phyloP scores from a whole-genome alignment of 164 flowering plant species.

The Chimonanthus praecox region DNA sequence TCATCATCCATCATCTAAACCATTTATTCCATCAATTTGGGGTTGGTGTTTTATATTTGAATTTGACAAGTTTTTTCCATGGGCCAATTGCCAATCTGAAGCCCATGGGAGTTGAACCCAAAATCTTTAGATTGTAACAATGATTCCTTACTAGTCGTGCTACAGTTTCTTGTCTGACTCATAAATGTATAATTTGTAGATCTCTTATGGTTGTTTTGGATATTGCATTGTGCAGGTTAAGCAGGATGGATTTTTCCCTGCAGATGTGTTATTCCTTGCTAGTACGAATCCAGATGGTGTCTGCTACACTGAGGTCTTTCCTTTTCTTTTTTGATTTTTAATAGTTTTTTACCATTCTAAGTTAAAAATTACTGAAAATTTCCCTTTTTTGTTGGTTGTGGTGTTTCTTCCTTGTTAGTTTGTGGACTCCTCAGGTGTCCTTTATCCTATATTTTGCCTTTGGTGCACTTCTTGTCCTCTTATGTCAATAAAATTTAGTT shows the following conservation, averaged over 20 bases:
- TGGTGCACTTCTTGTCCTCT: no score
- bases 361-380: not conserved
- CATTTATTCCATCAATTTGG: no score
- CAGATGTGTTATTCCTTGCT: slow-evolving; percentile 84
- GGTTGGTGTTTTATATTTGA: no score
- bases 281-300: slow-evolving; percentile 93
- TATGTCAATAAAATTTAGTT: no score
- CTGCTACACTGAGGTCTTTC: slow-evolving; percentile 83
- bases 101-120: no score
- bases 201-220: not conserved
- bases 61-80: no score
- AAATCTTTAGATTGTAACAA: not conserved
- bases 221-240: slow-evolving; percentile 52
- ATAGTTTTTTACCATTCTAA: not conserved
- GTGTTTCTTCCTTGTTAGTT: no score
- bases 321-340: not conserved
- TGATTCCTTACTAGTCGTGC: not conserved
- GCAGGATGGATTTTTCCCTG: slow-evolving; percentile 91
- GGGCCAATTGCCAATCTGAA: no score
- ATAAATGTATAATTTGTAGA: not conserved
- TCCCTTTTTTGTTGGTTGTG: no score
- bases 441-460: no score
- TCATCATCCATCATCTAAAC: no score
- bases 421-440: no score
- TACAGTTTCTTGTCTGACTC: not conserved